A percentile compares a stretch with the other conserved stretches of the same genome.
Evolutionary conservation across 805 yeast genomes (phyloP).

Genomic region (Yamadazyma insecticola): DNA sequence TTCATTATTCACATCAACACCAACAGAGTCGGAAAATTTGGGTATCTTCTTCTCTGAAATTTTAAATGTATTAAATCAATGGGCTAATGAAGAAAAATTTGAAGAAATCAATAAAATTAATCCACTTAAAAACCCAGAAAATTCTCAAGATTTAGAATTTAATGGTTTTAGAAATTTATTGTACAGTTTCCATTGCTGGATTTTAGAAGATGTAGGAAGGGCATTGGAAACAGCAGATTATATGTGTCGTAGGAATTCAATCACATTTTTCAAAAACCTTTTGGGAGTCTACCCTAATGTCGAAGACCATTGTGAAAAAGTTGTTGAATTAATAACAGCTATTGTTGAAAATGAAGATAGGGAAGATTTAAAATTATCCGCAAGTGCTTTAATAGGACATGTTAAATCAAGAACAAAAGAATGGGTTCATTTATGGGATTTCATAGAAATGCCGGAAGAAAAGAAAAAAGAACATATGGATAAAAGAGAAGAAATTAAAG

Average conservation of each 20-base stretch:
- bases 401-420: slow-evolving; percentile 49
- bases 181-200: slow-evolving; percentile 51
- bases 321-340: slow-evolving; percentile 43
- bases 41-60: slow-evolving; percentile 67
- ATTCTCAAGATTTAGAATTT: slow-evolving; percentile 2
- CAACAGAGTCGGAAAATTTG: slow-evolving; percentile 74
- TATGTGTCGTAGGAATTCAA: slow-evolving; percentile 75
- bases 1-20: slow-evolving; percentile 64
- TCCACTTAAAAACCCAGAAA: too few relatives aligned
- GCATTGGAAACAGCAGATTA: slow-evolving; percentile 54
- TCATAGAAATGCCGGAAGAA: slow-evolving; percentile 45
- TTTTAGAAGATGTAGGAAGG: slow-evolving; percentile 40
- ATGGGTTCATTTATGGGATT: slow-evolving; percentile 55
- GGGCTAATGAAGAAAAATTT: slow-evolving; percentile 34
- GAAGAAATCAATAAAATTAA: slow-evolving; percentile 3
- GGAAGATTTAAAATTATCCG: slow-evolving; percentile 76
- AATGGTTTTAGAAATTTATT: slow-evolving; percentile 33
- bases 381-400: slow-evolving; percentile 66
- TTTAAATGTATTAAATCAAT: slow-evolving; percentile 37
- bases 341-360: slow-evolving; percentile 55
- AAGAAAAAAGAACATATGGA: slow-evolving; percentile 21
- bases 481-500: slow-evolving; percentile 17
- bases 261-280: slow-evolving; percentile 67
- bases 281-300: slow-evolving; percentile 62
- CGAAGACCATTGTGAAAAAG: slow-evolving; percentile 56